A percentile compares a stretch with the other conserved stretches of the same genome.
Evolutionary conservation across 768 basidiomycete genomes (phyloP).

Genomic region (Kwoniella sp.): DNA sequence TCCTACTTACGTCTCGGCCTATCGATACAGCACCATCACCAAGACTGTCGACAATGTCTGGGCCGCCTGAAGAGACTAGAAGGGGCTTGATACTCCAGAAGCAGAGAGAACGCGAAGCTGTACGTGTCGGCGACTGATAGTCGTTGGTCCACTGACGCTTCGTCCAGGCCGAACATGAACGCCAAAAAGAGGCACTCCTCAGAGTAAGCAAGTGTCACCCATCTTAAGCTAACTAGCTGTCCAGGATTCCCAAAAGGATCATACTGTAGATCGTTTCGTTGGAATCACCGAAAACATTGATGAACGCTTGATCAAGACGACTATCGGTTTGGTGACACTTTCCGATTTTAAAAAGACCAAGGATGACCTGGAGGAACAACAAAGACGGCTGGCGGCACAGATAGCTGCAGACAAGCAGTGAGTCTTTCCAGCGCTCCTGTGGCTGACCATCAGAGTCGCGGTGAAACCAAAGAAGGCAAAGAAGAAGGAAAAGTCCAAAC

Average conservation of each 20-base stretch:
- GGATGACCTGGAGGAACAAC: slow-evolving; percentile 85
- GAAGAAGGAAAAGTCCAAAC: slow-evolving; percentile 77
- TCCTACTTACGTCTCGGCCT: background rate
- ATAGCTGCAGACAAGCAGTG: slow-evolving; percentile 53
- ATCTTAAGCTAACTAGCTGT: background rate
- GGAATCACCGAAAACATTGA: slow-evolving; percentile 93
- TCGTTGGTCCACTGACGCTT: slow-evolving; percentile 60
- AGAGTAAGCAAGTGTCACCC: slow-evolving; percentile 3
- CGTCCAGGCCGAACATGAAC: slow-evolving; percentile 39
- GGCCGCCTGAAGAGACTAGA: slow-evolving; percentile 27
- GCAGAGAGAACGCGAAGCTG: slow-evolving; percentile 59
- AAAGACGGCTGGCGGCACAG: slow-evolving; percentile 79
- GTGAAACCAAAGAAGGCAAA: slow-evolving; percentile 84
- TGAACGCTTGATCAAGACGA: slow-evolving; percentile 81
- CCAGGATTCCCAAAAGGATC: slow-evolving; percentile 82
- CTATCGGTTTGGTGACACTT: slow-evolving; percentile 82
- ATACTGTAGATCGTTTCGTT: slow-evolving; percentile 81
- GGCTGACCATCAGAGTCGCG: background rate
- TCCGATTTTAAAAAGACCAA: slow-evolving; percentile 88
- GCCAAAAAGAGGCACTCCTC: slow-evolving; percentile 33
- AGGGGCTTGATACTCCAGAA: slow-evolving; percentile 60
- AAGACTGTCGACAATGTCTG: slow-evolving; percentile 2
- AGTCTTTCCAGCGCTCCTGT: background rate
- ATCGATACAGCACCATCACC: background rate
- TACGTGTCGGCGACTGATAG: slow-evolving; percentile 61